phyloP scores from a whole-genome alignment of 23 red algal species.

The Gracilariopsis chorda region DNA sequence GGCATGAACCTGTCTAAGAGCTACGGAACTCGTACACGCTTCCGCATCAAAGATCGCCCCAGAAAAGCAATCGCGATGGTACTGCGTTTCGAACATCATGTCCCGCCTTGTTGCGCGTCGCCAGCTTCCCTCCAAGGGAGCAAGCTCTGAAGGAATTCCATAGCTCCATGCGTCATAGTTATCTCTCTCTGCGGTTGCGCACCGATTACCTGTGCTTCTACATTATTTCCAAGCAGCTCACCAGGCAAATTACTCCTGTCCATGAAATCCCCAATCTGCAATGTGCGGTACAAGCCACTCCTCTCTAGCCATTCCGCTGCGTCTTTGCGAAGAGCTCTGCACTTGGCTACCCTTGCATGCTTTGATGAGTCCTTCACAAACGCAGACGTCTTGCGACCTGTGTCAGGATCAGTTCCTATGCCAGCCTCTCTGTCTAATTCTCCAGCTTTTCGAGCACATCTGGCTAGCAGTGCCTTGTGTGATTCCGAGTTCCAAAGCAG shows the following conservation, averaged over 20 bases:
- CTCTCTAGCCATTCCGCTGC: conserved; percentile 33
- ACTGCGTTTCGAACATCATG: too few relatives aligned
- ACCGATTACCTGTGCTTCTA: neutral
- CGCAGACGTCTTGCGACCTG: neutral
- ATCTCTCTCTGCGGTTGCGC: conserved; percentile 14
- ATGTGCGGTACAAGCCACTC: conserved; percentile 16
- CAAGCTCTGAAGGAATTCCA: conserved; percentile 58
- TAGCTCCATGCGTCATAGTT: conserved; percentile 22
- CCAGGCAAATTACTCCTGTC: conserved; percentile 40
- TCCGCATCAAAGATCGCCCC: too few relatives aligned
- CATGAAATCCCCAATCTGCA: conserved; percentile 53
- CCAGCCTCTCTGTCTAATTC: conserved; percentile 15
- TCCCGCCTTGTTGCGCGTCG: neutral
- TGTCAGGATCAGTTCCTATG: neutral
- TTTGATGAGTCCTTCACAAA: neutral
- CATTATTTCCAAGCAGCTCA: conserved; percentile 32
- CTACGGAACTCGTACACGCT: too few relatives aligned
- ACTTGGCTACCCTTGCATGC: conserved; percentile 15
- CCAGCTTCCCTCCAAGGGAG: conserved; percentile 51
- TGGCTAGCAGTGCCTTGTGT: conserved; percentile 17
- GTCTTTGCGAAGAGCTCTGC: conserved; percentile 25
- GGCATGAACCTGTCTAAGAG: too few relatives aligned
- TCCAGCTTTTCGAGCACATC: conserved; percentile 45
- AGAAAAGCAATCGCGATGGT: too few relatives aligned
- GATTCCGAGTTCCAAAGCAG: conserved; percentile 56